Percentiles rank a stretch among this genome's conserved stretches.
Evolutionary conservation across 495 filamentous ascomycete genomes (phyloP).

Genomic region (Podospora comata): DNA sequence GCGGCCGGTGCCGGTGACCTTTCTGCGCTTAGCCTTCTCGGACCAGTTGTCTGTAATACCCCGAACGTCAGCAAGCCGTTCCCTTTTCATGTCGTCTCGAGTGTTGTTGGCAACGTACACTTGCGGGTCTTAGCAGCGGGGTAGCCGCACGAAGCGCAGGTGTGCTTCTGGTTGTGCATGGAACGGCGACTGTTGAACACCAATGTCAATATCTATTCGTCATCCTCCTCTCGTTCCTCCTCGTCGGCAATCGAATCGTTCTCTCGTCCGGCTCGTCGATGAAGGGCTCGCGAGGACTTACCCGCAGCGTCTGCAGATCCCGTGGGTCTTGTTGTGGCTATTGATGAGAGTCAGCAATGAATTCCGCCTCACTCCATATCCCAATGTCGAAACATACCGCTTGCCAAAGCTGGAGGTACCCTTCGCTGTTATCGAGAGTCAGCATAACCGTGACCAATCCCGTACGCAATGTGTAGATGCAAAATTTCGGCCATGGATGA

Average conservation of each 20-base stretch:
- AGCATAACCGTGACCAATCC: constrained; percentile 23
- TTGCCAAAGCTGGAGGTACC: constrained; percentile 96
- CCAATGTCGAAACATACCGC: constrained; percentile 46
- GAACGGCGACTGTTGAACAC: constrained; percentile 73
- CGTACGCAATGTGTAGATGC: neutral
- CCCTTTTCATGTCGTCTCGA: neutral
- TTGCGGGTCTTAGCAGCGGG: constrained; percentile 93
- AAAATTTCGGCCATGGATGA: neutral
- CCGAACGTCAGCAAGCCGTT: constrained; percentile 21
- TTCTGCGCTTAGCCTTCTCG: constrained; percentile 99
- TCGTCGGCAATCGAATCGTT: constrained; percentile 10
- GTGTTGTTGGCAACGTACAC: constrained; percentile 68
- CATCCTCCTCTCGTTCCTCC: constrained; percentile 17
- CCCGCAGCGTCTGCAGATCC: constrained; percentile 99
- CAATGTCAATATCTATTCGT: constrained; percentile 10
- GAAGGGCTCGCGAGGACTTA: constrained; percentile 44
- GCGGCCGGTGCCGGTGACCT: constrained; percentile 94
- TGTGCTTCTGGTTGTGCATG: constrained; percentile 99
- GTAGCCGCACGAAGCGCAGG: constrained; percentile 96
- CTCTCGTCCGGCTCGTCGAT: constrained; percentile 14
- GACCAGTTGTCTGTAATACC: constrained; percentile 82
- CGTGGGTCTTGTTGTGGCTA: constrained; percentile 97
- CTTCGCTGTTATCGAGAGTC: constrained; percentile 57
- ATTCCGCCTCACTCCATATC: neutral
- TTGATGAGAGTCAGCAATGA: constrained; percentile 24